A percentile compares a stretch with the other conserved stretches of the same genome.
These are phyloP conservation scores for Entomortierella lignicola DNA, from an alignment of 192 early-diverging fungal genomes.

Conservation along the genomic window DNA sequence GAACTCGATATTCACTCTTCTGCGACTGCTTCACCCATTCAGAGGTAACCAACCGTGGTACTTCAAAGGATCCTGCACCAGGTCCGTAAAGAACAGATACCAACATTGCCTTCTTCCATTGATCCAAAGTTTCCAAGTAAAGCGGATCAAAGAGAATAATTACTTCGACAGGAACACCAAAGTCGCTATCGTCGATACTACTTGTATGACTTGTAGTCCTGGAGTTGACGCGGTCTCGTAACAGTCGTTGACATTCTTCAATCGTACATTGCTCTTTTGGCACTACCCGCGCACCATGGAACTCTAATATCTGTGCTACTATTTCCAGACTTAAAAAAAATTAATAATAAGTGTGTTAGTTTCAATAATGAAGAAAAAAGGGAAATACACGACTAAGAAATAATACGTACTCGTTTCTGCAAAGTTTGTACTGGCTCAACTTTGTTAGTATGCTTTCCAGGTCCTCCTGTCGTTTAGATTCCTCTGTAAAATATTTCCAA, in stretches of 20 bases:
- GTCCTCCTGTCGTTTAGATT: not conserved
- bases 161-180: slow-evolving; percentile 16
- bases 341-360: no score
- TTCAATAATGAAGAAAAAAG: slow-evolving; percentile 7
- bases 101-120: slow-evolving; percentile 35
- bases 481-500: slow-evolving; percentile 25
- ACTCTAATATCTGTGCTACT: slow-evolving; percentile 12
- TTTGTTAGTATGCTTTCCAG: slow-evolving; percentile 3
- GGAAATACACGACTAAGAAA: not conserved
- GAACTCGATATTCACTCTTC: slow-evolving; percentile 20
- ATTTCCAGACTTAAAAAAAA: slow-evolving; percentile 35
- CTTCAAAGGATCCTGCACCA: slow-evolving; percentile 13
- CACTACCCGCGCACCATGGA: slow-evolving; percentile 28
- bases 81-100: slow-evolving; percentile 18
- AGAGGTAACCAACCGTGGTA: slow-evolving; percentile 37
- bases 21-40: slow-evolving; percentile 41
- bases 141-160: slow-evolving; percentile 33
- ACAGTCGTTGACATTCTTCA: slow-evolving; percentile 23
- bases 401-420: slow-evolving; percentile 23
- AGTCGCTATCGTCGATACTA: slow-evolving; percentile 6
- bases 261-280: slow-evolving; percentile 40
- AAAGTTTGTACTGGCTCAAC: slow-evolving; percentile 20
- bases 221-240: slow-evolving; percentile 5
- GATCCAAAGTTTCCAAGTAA: slow-evolving; percentile 35
- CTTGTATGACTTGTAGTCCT: not conserved